A percentile compares a stretch with the other conserved stretches of the same genome.
Conservation (phyloP, 768 basidiomycete genomes). For the Solioccasus polychromus region DNA sequence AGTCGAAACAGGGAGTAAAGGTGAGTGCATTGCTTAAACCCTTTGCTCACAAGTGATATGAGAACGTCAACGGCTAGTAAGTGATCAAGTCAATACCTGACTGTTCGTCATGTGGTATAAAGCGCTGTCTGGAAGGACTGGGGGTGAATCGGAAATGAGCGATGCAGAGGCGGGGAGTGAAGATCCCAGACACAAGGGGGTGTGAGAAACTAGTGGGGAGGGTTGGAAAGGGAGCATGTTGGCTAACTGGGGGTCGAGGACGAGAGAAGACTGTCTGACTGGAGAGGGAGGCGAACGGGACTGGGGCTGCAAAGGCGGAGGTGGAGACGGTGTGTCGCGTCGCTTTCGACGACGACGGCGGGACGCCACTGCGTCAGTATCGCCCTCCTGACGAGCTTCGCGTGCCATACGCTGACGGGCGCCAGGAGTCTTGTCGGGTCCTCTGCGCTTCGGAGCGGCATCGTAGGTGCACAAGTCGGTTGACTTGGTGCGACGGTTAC, state of each 20-base stretch:
- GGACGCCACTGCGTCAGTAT: slow-evolving; percentile 23
- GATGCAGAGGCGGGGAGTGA: slow-evolving; percentile 7
- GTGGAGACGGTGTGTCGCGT: neutral
- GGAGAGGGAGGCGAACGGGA: slow-evolving; percentile 1
- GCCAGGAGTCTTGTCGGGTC: slow-evolving; percentile 78
- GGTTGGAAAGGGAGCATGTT: slow-evolving; percentile 16
- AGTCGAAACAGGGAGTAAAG: slow-evolving; percentile 6
- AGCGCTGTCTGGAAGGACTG: slow-evolving; percentile 7
- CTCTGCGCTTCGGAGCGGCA: slow-evolving; percentile 68
- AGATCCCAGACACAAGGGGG: neutral
- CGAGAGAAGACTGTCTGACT: slow-evolving; percentile 9
- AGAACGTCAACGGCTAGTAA: slow-evolving; percentile 20
- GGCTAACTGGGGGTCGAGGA: slow-evolving; percentile 26
- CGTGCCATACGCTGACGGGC: slow-evolving; percentile 63
- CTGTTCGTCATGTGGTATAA: slow-evolving; percentile 19
- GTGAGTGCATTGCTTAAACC: slow-evolving; percentile 7
- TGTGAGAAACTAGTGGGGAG: neutral
- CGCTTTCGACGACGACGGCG: slow-evolving; percentile 23
- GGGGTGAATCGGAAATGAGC: slow-evolving; percentile 6
- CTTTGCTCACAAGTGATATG: slow-evolving; percentile 24
- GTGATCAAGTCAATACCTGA: slow-evolving; percentile 31
- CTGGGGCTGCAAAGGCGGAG: slow-evolving; percentile 5
- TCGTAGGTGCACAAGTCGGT: slow-evolving; percentile 63
- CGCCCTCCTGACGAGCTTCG: slow-evolving; percentile 36
- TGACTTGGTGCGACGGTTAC: slow-evolving; percentile 48